These are phyloP conservation scores for Aspergillus pseudoviridinutans DNA, from an alignment of 2,329 filamentous ascomycete genomes.

Conservation along the genomic window DNA sequence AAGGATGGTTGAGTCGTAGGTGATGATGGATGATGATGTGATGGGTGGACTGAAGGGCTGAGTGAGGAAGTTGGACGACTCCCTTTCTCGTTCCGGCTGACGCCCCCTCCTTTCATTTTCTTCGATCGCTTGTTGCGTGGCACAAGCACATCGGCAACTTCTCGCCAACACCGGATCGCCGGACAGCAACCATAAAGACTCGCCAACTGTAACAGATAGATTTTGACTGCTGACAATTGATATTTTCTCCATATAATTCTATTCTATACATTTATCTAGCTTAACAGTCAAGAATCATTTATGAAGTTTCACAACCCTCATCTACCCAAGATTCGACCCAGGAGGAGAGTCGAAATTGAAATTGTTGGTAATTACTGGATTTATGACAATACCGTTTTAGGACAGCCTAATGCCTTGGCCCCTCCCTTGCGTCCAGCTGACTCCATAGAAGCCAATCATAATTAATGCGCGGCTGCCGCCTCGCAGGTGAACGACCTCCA, in stretches of 20 bases:
- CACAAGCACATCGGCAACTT: constrained; percentile 1
- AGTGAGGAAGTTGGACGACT: constrained; percentile 1
- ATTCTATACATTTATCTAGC: background rate
- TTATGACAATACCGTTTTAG: background rate
- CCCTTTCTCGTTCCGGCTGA: background rate
- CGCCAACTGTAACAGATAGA: background rate
- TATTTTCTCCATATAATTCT: background rate
- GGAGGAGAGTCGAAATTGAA: background rate
- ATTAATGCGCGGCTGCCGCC: constrained; percentile 1
- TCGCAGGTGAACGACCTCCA: background rate
- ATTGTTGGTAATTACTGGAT: background rate
- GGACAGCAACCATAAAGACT: background rate
- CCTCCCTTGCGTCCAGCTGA: constrained; percentile 13
- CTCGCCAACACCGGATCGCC: background rate
- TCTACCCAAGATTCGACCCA: background rate
- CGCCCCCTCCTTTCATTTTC: constrained; percentile 7
- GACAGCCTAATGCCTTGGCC: constrained; percentile 6
- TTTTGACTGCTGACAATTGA: background rate
- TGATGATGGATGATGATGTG: background rate
- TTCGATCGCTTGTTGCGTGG: constrained; percentile 2
- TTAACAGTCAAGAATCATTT: background rate
- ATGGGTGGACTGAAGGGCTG: constrained; percentile 2
- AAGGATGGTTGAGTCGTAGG: background rate
- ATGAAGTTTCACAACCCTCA: background rate
- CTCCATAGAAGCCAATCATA: constrained; percentile 6